Evolutionary conservation across 805 yeast genomes (phyloP).

Genomic region (Candida fluviatilis): DNA sequence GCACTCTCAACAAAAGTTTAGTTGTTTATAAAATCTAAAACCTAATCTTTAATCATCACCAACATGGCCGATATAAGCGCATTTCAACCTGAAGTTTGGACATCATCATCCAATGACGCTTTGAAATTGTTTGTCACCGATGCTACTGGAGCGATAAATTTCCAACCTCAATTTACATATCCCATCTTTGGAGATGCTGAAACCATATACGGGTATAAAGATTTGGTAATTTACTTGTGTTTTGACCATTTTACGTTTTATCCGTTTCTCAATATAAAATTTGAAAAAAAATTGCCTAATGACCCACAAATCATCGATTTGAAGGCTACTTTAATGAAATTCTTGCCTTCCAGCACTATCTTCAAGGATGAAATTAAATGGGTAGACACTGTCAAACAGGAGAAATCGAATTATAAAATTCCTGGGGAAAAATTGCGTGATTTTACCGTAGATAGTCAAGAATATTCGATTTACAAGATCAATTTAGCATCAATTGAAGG

Average conservation of each 20-base stretch:
- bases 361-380: slow-evolving; percentile 64
- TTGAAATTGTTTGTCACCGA: slow-evolving; percentile 54
- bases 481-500: slow-evolving; percentile 39
- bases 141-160: slow-evolving; percentile 50
- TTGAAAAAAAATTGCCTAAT: slow-evolving; percentile 42
- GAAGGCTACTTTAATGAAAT: slow-evolving; percentile 47
- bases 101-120: slow-evolving; percentile 66
- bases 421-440: slow-evolving; percentile 33
- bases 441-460: slow-evolving; percentile 8
- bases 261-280: slow-evolving; percentile 66
- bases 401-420: slow-evolving; percentile 37
- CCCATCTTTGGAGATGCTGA: slow-evolving; percentile 93
- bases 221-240: slow-evolving; percentile 57
- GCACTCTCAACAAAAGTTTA: too few relatives aligned
- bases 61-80: slow-evolving; percentile 7
- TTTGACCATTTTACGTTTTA: slow-evolving; percentile 72
- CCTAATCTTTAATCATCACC: background rate
- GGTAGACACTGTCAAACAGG: slow-evolving; percentile 53
- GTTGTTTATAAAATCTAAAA: too few relatives aligned
- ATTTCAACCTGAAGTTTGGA: slow-evolving; percentile 70
- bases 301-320: slow-evolving; percentile 60
- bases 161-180: slow-evolving; percentile 80
- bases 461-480: slow-evolving; percentile 51
- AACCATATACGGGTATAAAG: slow-evolving; percentile 78
- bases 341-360: slow-evolving; percentile 59